These are phyloP conservation scores for Suhomyces atakaporum DNA, from an alignment of 1,139 yeast species.

Conservation along the genomic window DNA sequence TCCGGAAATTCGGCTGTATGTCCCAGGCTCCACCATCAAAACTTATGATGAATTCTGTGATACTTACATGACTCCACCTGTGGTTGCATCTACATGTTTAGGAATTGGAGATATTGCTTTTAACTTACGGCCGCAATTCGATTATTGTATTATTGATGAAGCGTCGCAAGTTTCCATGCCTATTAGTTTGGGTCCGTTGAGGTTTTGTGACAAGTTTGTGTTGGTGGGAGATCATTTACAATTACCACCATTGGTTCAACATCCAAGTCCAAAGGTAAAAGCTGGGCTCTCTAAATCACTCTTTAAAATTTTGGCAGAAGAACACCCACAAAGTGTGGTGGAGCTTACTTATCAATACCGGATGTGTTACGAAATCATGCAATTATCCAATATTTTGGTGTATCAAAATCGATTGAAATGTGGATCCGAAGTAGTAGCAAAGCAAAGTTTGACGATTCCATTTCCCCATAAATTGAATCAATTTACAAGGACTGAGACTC, in stretches of 20 bases:
- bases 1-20: constrained; percentile 55
- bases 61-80: constrained; percentile 57
- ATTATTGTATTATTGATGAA: constrained; percentile 93
- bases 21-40: constrained; percentile 48
- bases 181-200: constrained; percentile 81
- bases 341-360: constrained; percentile 84
- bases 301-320: constrained; percentile 70
- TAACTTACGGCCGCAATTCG: constrained; percentile 61
- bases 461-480: constrained; percentile 21
- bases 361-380: constrained; percentile 90
- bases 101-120: constrained; percentile 70
- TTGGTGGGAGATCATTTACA: constrained; percentile 96
- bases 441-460: constrained; percentile 54
- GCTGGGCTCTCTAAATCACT: constrained; percentile 75
- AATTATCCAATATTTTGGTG: constrained; percentile 73
- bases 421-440: constrained; percentile 67
- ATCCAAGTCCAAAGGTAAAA: constrained; percentile 54
- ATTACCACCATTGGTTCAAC: constrained; percentile 79
- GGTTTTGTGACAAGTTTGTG: constrained; percentile 75
- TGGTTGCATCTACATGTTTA: constrained; percentile 88
- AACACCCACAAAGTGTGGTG: constrained; percentile 69
- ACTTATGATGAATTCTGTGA: constrained; percentile 46
- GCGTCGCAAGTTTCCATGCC: constrained; percentile 96
- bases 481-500: constrained; percentile 11
- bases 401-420: constrained; percentile 76